Evolutionary conservation across 305 asterid genomes (phyloP).

Genomic region (Solanum chacoense): DNA sequence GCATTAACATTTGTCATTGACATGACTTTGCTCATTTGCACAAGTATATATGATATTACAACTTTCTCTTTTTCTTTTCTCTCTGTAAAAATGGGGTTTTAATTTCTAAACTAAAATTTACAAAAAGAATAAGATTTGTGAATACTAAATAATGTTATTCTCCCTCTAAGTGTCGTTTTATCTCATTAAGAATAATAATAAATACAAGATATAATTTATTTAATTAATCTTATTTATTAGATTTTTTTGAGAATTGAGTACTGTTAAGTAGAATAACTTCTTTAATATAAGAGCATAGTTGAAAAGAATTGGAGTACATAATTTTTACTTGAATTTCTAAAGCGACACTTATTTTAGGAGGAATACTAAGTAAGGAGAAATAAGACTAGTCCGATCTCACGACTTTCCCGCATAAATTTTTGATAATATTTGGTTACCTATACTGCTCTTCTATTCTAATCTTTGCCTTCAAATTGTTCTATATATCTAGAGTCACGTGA

Average conservation of each 20-base stretch:
- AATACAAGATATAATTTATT: not conserved
- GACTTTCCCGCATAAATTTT: not conserved
- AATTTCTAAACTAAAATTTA: too few species aligned
- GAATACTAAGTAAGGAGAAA: not conserved
- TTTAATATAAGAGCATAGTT: not conserved
- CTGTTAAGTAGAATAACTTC: not conserved
- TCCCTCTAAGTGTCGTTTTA: not conserved
- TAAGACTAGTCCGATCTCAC: not conserved
- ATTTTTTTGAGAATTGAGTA: not conserved
- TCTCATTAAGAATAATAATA: not conserved
- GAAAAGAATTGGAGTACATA: not conserved
- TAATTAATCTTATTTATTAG: not conserved
- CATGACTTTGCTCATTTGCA: too few species aligned
- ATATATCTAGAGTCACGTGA: not conserved
- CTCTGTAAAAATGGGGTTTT: too few species aligned
- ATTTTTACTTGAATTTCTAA: not conserved
- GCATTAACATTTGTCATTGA: too few species aligned
- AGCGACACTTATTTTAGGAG: not conserved
- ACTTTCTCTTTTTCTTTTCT: too few species aligned
- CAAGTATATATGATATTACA: not conserved
- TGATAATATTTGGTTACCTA: not conserved
- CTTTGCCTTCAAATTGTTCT: not conserved
- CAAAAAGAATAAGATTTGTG: not conserved
- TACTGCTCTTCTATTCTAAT: not conserved
- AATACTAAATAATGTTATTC: not conserved